Evolutionary conservation across 306 rosid species (phyloP).

Genomic region (Herpetospermum pedunculosum): DNA sequence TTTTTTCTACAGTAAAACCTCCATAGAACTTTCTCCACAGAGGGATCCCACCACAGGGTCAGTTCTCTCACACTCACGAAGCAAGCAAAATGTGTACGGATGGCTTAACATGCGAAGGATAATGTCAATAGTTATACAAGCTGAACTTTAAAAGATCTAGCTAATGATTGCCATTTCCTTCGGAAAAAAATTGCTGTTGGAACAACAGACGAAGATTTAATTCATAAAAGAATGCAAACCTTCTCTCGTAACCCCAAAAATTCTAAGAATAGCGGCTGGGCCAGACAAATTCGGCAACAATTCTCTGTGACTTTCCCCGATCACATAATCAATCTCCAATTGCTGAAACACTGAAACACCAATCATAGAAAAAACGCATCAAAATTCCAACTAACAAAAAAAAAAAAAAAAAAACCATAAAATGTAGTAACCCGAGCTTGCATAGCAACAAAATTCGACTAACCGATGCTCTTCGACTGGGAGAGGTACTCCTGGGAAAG

Average conservation of each 20-base stretch:
- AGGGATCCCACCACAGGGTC: not conserved
- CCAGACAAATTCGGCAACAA: slow-evolving; percentile 64
- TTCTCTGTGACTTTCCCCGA: slow-evolving; percentile 53
- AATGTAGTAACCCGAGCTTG: slow-evolving; percentile 24
- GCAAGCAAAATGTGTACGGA: not conserved
- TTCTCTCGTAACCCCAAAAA: slow-evolving; percentile 85
- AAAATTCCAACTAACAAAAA: slow-evolving; percentile 5
- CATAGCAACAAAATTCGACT: slow-evolving; percentile 12
- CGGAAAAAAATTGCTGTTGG: not conserved
- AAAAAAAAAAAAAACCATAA: slow-evolving; percentile 11
- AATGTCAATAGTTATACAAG: not conserved
- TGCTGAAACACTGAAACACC: slow-evolving; percentile 64
- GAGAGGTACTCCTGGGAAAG: slow-evolving; percentile 41
- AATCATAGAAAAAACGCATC: not conserved
- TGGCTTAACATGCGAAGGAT: not conserved
- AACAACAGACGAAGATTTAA: not conserved
- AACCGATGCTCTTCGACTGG: slow-evolving; percentile 49
- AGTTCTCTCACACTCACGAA: not conserved
- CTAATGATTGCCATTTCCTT: not conserved
- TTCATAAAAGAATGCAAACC: slow-evolving; percentile 29
- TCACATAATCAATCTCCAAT: slow-evolving; percentile 82
- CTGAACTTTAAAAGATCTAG: not conserved
- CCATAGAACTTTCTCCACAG: not conserved
- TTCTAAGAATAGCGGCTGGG: slow-evolving; percentile 78
- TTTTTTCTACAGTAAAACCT: not conserved